A percentile compares a stretch with the other conserved stretches of the same genome.
Evolutionary conservation across 495 filamentous ascomycete species (phyloP).

Genomic region (Filosporella fistucella): DNA sequence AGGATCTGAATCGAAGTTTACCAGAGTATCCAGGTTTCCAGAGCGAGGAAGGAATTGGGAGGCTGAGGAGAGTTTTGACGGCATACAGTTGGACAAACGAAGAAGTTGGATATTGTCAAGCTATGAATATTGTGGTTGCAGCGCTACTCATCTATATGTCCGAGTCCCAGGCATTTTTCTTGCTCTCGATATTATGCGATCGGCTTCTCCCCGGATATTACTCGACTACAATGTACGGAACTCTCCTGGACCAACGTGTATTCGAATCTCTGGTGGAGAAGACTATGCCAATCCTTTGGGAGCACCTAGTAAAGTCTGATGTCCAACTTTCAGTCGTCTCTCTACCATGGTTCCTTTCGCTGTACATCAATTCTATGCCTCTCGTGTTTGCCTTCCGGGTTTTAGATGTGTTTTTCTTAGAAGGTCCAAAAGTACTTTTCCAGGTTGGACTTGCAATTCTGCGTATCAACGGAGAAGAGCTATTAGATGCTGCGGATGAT

Average conservation of each 20-base stretch:
- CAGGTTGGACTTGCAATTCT: slow-evolving; percentile 94
- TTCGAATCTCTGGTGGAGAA: slow-evolving; percentile 97
- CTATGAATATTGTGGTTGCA: slow-evolving; percentile 98
- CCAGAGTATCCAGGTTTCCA: slow-evolving; percentile 98
- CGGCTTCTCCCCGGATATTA: slow-evolving; percentile 94
- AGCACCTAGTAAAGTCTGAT: slow-evolving; percentile 89
- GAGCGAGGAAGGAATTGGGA: slow-evolving; percentile 89
- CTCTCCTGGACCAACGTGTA: slow-evolving; percentile 90
- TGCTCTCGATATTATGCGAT: slow-evolving; percentile 89
- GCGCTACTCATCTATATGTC: slow-evolving; percentile 98
- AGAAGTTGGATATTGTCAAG: slow-evolving; percentile 96
- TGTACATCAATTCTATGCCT: slow-evolving; percentile 99
- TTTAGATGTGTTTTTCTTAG: slow-evolving; percentile 95
- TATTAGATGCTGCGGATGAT: slow-evolving; percentile 93
- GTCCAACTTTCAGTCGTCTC: slow-evolving; percentile 99
- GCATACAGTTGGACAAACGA: slow-evolving; percentile 96
- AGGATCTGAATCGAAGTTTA: slow-evolving; percentile 91
- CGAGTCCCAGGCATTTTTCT: slow-evolving; percentile 91
- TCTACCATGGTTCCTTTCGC: slow-evolving; percentile 93
- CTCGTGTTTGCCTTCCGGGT: slow-evolving; percentile 95
- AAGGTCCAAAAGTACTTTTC: slow-evolving; percentile 95
- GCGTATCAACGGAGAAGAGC: slow-evolving; percentile 94
- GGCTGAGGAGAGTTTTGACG: slow-evolving; percentile 82
- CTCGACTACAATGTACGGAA: slow-evolving; percentile 97
- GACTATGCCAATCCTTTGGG: slow-evolving; percentile 98